Base-by-base conservation (phyloP, 768 basidiomycete species). In the Psilocybe subaeruginosa region DNA sequence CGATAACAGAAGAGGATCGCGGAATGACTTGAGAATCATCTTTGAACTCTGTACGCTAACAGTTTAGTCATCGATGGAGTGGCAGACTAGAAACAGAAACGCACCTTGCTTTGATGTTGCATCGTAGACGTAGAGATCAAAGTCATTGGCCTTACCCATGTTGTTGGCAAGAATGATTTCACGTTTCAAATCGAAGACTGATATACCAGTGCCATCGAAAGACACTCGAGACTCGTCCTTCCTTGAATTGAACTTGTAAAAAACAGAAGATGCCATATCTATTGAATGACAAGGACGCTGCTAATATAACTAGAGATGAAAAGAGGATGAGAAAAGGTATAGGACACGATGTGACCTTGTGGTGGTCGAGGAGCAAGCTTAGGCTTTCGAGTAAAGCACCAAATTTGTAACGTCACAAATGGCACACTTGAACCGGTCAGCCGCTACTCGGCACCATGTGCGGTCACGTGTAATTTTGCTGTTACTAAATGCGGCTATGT, bases 121-220 rank as follows among this genome's bases (percentile, higher is more conserved):
- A 71, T 98, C 95, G 73, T 88, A 91, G 41, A 99, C 82, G 55
- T 86, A 85, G 27, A 99, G 84, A 77, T 99, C 97, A 81, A 99
- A 98, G 73, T 99, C 97, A 72, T 91, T 94, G 60, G 93, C 95
- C 82, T 95, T 96, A 80, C 90, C 91, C 78, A 99, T 88, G 74
- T 91, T 95, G 73, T 98, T 98, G 73, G 92, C 92, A 70, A 97
- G 80, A 70, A 99, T 97, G 73, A 99, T 93, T 78, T 99, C 97
- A 82, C 90, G 93, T 81, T 99, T 99, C 77, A 99, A 82, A 78
- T 99, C 97, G 82, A 98, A 99, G 68, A 99, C 95, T 71, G 95
- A 95, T 72, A 99, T 99, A 64, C 95, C 94, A 67, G 97, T 98
- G 71, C 97, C 97, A 74, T 99, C 97, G 81, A 99, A 98, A 56